A percentile compares a stretch with the other conserved stretches of the same genome.
Evolutionary conservation across 2,329 filamentous ascomycete species (phyloP).

Genomic region (Aspergillus fischeri): DNA sequence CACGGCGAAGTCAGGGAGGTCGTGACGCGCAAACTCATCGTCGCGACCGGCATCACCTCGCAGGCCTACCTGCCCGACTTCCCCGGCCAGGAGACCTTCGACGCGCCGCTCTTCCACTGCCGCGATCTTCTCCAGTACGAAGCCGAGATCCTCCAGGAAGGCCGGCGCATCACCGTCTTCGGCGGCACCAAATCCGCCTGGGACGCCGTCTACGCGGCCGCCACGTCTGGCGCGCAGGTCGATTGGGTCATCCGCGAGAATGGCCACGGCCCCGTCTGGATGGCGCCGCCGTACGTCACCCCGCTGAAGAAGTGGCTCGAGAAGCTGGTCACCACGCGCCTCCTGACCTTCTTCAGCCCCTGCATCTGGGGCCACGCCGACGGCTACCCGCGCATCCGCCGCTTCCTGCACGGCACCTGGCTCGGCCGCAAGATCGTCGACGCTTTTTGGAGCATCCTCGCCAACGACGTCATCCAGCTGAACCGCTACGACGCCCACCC

Average conservation of each 20-base stretch:
- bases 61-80: slow-evolving; percentile 53
- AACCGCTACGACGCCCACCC: slow-evolving; percentile 45
- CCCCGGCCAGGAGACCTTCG: slow-evolving; percentile 48
- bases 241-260: slow-evolving; percentile 41
- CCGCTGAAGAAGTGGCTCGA: slow-evolving; percentile 66
- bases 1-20: background rate
- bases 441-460: slow-evolving; percentile 53
- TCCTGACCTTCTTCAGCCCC: slow-evolving; percentile 70
- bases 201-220: slow-evolving; percentile 59
- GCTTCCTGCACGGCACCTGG: slow-evolving; percentile 50
- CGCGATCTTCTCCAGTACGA: slow-evolving; percentile 47
- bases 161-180: slow-evolving; percentile 45
- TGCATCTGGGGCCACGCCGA: slow-evolving; percentile 67
- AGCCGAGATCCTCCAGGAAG: slow-evolving; percentile 26
- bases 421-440: slow-evolving; percentile 47
- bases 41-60: slow-evolving; percentile 60
- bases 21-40: slow-evolving; percentile 49
- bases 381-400: slow-evolving; percentile 47
- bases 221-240: slow-evolving; percentile 48
- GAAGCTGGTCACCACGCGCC: slow-evolving; percentile 61
- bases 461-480: slow-evolving; percentile 45
- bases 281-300: slow-evolving; percentile 54
- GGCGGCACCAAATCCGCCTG: slow-evolving; percentile 61
- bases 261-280: slow-evolving; percentile 40
- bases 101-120: slow-evolving; percentile 54